Evolutionary conservation across 495 filamentous ascomycete genomes (phyloP).

Genomic region (Lepraria neglecta): DNA sequence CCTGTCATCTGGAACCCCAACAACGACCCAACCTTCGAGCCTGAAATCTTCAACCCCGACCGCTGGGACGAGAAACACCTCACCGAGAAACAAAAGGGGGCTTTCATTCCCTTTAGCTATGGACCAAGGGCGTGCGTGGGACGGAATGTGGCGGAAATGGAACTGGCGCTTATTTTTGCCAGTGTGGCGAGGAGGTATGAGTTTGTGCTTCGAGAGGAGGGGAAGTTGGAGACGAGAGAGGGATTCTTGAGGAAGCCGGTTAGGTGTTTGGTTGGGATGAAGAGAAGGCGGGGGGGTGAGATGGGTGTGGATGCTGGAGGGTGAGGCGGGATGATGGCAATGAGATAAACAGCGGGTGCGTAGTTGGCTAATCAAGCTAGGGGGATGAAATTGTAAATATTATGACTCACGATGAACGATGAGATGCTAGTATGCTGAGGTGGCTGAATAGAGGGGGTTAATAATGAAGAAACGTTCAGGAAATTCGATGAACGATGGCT

Average conservation of each 20-base stretch:
- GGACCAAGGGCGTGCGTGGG: slow-evolving; percentile 81
- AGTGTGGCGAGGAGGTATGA: slow-evolving; percentile 73
- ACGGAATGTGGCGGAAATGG: slow-evolving; percentile 88
- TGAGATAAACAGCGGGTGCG: neutral
- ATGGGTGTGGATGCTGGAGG: neutral
- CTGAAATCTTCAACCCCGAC: slow-evolving; percentile 76
- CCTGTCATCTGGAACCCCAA: slow-evolving; percentile 75
- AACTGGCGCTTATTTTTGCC: slow-evolving; percentile 71
- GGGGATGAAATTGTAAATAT: neutral
- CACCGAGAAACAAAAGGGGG: slow-evolving; percentile 62
- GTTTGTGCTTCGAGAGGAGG: slow-evolving; percentile 60
- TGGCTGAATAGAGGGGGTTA: no score
- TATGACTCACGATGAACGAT: no score
- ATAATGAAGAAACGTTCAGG: no score
- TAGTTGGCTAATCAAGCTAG: neutral
- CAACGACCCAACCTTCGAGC: slow-evolving; percentile 32
- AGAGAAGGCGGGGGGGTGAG: slow-evolving; percentile 34
- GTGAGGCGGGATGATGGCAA: neutral
- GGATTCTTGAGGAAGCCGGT: slow-evolving; percentile 88
- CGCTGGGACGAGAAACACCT: slow-evolving; percentile 55
- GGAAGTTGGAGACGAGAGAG: slow-evolving; percentile 69
- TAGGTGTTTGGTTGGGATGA: slow-evolving; percentile 64
- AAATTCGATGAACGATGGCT: no score
- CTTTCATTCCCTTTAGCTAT: slow-evolving; percentile 81
- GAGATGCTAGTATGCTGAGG: no score